phyloP scores from a whole-genome alignment of 305 asterid genomes.

The Solanum hybrid region DNA sequence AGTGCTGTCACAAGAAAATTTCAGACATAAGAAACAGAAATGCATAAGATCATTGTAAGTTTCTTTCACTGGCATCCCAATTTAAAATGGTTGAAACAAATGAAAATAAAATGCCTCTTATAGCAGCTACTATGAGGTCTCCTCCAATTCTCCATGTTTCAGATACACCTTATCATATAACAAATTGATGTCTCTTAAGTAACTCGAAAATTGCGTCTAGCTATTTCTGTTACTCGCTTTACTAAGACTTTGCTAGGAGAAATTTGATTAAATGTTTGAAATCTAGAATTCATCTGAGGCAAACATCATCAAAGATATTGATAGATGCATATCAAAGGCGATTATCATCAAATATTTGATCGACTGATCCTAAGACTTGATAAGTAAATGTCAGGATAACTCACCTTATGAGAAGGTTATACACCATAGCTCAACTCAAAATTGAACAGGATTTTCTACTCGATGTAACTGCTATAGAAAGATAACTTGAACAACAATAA shows the following conservation, averaged over 20 bases:
- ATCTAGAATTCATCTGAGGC: background rate
- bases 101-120: background rate
- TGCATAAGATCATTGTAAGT: background rate
- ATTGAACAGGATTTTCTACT: background rate
- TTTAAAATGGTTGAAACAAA: conserved; percentile 5
- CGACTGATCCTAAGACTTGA: background rate
- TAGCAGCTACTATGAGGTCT: background rate
- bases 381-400: background rate
- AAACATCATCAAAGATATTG: background rate
- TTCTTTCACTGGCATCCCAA: background rate
- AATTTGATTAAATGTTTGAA: background rate
- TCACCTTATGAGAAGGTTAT: background rate
- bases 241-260: background rate
- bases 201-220: background rate
- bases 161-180: background rate
- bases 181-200: background rate
- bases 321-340: background rate
- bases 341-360: background rate
- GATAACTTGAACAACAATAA: background rate
- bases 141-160: background rate
- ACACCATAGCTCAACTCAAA: background rate
- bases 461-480: background rate
- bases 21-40: conserved; percentile 18
- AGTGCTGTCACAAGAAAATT: conserved; percentile 51
- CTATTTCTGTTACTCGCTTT: background rate